phyloP scores from a whole-genome alignment of 1,139 yeast species.

The Kluyveromyces marxianus region DNA sequence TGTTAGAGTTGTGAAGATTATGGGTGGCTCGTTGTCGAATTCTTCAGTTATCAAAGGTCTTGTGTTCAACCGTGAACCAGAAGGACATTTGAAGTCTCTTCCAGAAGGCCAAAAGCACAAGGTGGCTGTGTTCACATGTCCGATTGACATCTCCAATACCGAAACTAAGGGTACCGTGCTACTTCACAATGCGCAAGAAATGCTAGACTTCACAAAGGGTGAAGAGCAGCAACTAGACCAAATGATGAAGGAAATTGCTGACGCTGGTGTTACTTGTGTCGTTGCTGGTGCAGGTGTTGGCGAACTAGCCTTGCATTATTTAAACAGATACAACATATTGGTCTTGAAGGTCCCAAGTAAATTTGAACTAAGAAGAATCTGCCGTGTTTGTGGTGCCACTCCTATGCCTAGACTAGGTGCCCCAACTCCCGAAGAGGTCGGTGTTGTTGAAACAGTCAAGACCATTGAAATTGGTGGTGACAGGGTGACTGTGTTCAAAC shows the following conservation, averaged over 20 bases:
- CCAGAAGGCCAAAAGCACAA: constrained; percentile 47
- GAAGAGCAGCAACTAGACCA: constrained; percentile 91
- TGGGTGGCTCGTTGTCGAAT: constrained; percentile 76
- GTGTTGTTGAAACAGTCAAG: constrained; percentile 79
- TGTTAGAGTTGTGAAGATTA: constrained; percentile 87
- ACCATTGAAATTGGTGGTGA: constrained; percentile 96
- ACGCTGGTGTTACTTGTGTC: constrained; percentile 79
- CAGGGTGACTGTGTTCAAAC: constrained; percentile 90
- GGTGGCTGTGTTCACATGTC: constrained; percentile 90
- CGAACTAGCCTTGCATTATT: constrained; percentile 85
- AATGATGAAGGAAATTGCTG: constrained; percentile 74
- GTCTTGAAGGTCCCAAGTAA: constrained; percentile 88
- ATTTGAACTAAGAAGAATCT: constrained; percentile 85
- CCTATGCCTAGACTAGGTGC: constrained; percentile 94
- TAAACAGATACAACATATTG: constrained; percentile 77
- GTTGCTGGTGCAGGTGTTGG: constrained; percentile 92
- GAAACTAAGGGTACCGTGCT: constrained; percentile 97
- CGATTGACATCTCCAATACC: constrained; percentile 87
- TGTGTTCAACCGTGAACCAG: constrained; percentile 98
- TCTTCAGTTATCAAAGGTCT: constrained; percentile 88
- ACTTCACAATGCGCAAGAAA: constrained; percentile 91
- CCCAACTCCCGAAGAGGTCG: constrained; percentile 93
- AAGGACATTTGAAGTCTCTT: constrained; percentile 71
- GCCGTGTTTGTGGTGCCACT: constrained; percentile 96
- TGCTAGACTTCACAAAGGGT: constrained; percentile 92